These are phyloP conservation scores for Colletotrichum costaricense DNA, from an alignment of 2,329 filamentous ascomycete genomes.

Conservation along the genomic window DNA sequence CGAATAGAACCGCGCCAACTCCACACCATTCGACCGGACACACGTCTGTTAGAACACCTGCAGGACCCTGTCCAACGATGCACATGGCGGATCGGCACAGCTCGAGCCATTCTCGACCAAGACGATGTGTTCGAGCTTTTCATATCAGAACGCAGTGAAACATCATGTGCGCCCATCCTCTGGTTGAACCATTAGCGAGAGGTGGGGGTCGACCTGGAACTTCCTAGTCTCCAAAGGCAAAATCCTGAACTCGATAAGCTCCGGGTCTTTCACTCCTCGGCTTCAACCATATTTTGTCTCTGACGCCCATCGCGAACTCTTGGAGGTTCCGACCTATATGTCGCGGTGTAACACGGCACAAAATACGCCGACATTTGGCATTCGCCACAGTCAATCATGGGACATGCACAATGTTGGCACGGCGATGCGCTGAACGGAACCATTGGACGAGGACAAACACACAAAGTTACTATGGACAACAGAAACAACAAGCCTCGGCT, in stretches of 20 bases:
- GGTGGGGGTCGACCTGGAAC: neutral
- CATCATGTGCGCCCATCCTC: neutral
- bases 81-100: constrained; percentile 16
- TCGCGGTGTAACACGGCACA: neutral
- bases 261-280: neutral
- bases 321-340: neutral
- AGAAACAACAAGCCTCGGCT: neutral
- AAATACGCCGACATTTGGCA: neutral
- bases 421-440: neutral
- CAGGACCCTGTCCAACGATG: constrained; percentile 29
- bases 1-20: constrained; percentile 20
- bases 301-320: neutral
- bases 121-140: neutral
- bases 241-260: neutral
- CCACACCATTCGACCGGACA: constrained; percentile 27
- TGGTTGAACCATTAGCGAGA: too few species aligned
- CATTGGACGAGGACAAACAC: neutral
- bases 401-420: neutral
- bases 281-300: neutral
- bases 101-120: neutral
- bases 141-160: neutral
- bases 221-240: neutral
- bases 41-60: constrained; percentile 23
- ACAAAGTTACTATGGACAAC: neutral
- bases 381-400: neutral